Percentiles rank a stretch among this genome's conserved stretches.
These are phyloP conservation scores for Eucalyptus dawsonii DNA, from an alignment of 345 rosid species.

Conservation along the genomic window DNA sequence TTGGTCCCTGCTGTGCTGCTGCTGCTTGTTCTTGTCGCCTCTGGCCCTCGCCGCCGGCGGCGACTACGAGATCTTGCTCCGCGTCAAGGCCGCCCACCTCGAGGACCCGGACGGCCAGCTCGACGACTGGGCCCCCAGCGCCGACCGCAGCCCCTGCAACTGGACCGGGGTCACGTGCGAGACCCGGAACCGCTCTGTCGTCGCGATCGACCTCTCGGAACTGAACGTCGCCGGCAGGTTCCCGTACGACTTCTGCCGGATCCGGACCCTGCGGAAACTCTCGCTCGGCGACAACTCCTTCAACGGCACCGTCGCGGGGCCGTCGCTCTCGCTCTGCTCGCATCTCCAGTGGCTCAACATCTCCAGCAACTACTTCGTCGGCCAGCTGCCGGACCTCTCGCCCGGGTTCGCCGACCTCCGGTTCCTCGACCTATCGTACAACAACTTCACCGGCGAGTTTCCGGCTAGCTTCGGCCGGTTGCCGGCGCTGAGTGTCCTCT, in stretches of 20 bases:
- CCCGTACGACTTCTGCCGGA: conserved; percentile 46
- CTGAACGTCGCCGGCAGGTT: conserved; percentile 31
- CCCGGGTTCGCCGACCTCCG: neutral
- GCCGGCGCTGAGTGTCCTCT: conserved; percentile 13
- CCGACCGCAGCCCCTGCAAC: conserved; percentile 32
- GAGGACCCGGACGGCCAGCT: conserved; percentile 31
- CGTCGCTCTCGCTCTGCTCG: conserved; percentile 35
- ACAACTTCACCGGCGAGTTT: conserved; percentile 40
- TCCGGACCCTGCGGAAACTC: conserved; percentile 40
- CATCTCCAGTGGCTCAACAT: conserved; percentile 33
- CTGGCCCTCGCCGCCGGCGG: neutral
- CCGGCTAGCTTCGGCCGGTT: conserved; percentile 41
- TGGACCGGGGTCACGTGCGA: conserved; percentile 64
- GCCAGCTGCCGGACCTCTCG: conserved; percentile 24
- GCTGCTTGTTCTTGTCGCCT: neutral
- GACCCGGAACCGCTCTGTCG: conserved; percentile 11
- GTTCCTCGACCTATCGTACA: conserved; percentile 30
- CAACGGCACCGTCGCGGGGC: conserved; percentile 26
- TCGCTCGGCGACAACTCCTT: conserved; percentile 20
- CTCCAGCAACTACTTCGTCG: conserved; percentile 29
- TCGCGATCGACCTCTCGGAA: conserved; percentile 31
- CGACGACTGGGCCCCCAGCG: conserved; percentile 29
- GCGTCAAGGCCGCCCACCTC: conserved; percentile 30
- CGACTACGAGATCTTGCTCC: conserved; percentile 40
- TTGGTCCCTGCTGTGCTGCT: neutral